A percentile compares a stretch with the other conserved stretches of the same genome.
Conservation (phyloP, 495 filamentous ascomycete genomes). For the Annulohypoxylon stygium region DNA sequence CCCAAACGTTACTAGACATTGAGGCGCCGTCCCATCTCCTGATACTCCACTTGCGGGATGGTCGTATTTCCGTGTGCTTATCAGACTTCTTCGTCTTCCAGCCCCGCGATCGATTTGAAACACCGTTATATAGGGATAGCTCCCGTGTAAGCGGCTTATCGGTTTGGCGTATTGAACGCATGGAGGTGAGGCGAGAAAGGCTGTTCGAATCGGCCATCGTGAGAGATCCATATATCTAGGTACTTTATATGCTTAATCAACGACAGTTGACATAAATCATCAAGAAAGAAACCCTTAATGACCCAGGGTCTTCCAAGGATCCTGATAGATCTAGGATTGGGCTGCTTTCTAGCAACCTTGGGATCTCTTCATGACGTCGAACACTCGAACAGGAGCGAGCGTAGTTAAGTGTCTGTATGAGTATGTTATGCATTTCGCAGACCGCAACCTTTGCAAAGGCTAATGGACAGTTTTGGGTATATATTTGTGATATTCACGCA, state of each 20-base stretch:
- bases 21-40: slow-evolving; percentile 70
- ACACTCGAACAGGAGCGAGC: slow-evolving; percentile 5
- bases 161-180: background rate
- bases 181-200: slow-evolving; percentile 7
- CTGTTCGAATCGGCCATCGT: slow-evolving; percentile 12
- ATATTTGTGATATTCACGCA: slow-evolving; percentile 30
- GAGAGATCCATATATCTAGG: slow-evolving; percentile 4
- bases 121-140: slow-evolving; percentile 44
- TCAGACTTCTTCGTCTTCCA: slow-evolving; percentile 47
- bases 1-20: slow-evolving; percentile 63
- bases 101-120: slow-evolving; percentile 43
- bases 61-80: slow-evolving; percentile 36
- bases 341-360: background rate
- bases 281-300: background rate
- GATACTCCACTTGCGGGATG: slow-evolving; percentile 46
- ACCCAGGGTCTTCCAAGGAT: background rate
- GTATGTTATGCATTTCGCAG: slow-evolving; percentile 22
- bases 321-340: slow-evolving; percentile 3
- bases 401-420: background rate
- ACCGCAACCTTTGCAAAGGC: slow-evolving; percentile 14
- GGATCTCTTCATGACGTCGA: background rate
- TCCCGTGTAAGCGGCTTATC: slow-evolving; percentile 11
- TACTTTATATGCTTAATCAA: background rate
- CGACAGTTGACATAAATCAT: background rate
- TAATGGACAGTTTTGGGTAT: slow-evolving; percentile 13